phyloP scores from a whole-genome alignment of 2,329 filamentous ascomycete genomes.

The Aspergillus oerlinghausenensis region DNA sequence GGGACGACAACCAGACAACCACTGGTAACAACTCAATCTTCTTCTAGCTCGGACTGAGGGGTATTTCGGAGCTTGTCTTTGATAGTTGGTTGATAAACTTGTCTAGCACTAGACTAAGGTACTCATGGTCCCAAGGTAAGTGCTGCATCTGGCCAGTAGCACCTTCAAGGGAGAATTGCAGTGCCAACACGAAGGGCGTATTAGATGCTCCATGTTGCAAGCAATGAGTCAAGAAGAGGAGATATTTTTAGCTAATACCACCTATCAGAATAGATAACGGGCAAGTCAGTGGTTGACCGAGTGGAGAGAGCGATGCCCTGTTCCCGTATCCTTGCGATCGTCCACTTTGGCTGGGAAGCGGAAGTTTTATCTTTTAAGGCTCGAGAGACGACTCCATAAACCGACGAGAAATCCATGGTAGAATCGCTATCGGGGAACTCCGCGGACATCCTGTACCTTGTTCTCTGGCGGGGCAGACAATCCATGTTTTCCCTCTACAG shows the following conservation, averaged over 20 bases:
- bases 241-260: neutral
- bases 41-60: neutral
- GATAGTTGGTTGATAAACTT: neutral
- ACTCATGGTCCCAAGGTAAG: too few relatives aligned
- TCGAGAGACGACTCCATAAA: too few relatives aligned
- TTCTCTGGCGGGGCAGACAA: neutral
- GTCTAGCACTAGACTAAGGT: too few relatives aligned
- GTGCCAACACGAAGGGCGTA: neutral
- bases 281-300: too few relatives aligned
- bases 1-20: neutral
- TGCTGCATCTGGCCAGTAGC: neutral
- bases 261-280: neutral
- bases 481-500: neutral
- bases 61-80: neutral
- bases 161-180: neutral
- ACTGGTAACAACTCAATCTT: too few relatives aligned
- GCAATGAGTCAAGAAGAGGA: neutral
- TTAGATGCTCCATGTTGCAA: too few relatives aligned
- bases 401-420: neutral
- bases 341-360: neutral
- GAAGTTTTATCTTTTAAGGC: neutral
- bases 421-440: neutral
- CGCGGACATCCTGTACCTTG: neutral
- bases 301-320: neutral
- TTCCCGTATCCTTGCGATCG: neutral